Evolutionary conservation across 768 basidiomycete genomes (phyloP), one percentile per base, ranked within the genome.

Genomic region (Termitomyces bulborhizus): DNA sequence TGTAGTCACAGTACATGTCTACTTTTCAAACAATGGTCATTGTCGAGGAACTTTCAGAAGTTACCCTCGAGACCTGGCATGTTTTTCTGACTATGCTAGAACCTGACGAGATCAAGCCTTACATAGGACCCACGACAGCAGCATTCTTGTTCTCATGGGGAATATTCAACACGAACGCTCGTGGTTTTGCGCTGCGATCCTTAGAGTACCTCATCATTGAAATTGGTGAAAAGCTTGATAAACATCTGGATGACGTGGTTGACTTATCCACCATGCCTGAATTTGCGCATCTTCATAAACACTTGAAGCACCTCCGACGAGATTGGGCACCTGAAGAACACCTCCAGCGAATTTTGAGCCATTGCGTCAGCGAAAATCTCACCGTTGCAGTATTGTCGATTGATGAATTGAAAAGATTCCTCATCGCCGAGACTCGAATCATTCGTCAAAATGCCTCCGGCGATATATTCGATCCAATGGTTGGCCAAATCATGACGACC

Each of bases 11-110:
- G 96, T 86, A 98, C 61, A 93, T 98, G 90, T 93, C 96, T 0
- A 93, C 89, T 16, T 80, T 99, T 39, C 96, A 98, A 71, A 93
- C 90, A 6, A 90, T 88, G 72, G 77, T 97, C n/a, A 69, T 75
- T 34, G 77, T 91, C 11, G 79, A 80, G 0, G 87, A 88, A 57
- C 76, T 99, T 6, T 81, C 90, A 0, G 82, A 88, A 55, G 85
- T 84, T 6, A 89, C 93, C 0, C 73, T 99, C 3, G 73, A 81
- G 32, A 88, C 84, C 39, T 98, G 94, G 93, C 69, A 80, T 53
- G 76, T 71, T 26, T 97, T 98, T 69, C 71, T 96, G 57, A 78
- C 73, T 15, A 84, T 84, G 2, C 69, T 96, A 18, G 73, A 77
- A 3, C 77, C 82, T 18, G 69, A 67, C 45, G 94, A 98, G 58